Conservation (phyloP, 2,329 filamentous ascomycete genomes). For the Botryotinia narcissicola region DNA sequence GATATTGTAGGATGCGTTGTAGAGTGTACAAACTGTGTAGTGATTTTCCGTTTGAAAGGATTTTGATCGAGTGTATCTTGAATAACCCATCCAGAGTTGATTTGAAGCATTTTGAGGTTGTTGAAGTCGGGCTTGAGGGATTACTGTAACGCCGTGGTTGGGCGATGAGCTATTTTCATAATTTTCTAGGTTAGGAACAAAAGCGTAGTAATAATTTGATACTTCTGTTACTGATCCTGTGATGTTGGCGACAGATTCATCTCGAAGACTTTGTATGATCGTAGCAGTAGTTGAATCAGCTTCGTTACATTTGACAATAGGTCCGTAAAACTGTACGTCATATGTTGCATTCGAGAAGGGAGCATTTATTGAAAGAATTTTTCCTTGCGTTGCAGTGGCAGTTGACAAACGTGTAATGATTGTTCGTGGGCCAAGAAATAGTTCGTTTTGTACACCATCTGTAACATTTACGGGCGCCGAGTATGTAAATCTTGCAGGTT, state of each 20-base stretch:
- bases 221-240: constrained; percentile 16
- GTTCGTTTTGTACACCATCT: not conserved
- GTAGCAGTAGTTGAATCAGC: constrained; percentile 16
- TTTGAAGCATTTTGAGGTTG: constrained; percentile 24
- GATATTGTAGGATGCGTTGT: constrained; percentile 26
- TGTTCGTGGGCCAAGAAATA: constrained; percentile 27
- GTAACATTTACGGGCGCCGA: constrained; percentile 14
- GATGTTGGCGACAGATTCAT: not conserved
- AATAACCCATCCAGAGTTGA: constrained; percentile 24
- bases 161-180: constrained; percentile 1
- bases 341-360: constrained; percentile 27
- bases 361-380: constrained; percentile 21
- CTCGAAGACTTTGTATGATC: constrained; percentile 20
- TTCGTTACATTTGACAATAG: constrained; percentile 24
- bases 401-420: constrained; percentile 24
- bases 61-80: constrained; percentile 16
- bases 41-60: constrained; percentile 7
- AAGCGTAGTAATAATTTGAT: constrained; percentile 23
- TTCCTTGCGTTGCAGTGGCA: constrained; percentile 24
- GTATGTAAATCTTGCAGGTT: constrained; percentile 19
- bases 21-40: constrained; percentile 23
- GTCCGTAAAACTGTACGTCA: constrained; percentile 25
- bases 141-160: not conserved
- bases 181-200: constrained; percentile 24
- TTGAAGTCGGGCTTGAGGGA: constrained; percentile 18